Evolutionary conservation across 2,329 filamentous ascomycete species (phyloP), one percentile per base, ranked within the genome.

Genomic region (Pseudocercospora macadamiae): DNA sequence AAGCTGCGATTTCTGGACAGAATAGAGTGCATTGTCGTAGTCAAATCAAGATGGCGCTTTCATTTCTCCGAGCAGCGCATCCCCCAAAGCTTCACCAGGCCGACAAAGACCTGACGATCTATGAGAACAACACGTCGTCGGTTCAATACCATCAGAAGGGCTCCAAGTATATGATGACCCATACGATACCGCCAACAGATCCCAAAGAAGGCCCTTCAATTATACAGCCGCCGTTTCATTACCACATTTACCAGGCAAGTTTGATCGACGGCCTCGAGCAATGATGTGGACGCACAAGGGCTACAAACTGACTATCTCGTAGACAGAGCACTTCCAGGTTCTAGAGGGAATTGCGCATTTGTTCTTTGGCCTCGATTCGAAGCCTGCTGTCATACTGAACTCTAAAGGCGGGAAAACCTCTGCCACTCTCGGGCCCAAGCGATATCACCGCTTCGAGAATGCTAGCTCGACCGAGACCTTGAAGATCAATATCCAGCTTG

Each of bases 391-490:
- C 1, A 25, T 60, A 1, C 48, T 66, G 4, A 45, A 18, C 48
- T 59, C 63, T 5, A 37, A 58, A 9, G 56, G 63, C 7, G 47
- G 48, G n/a, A 57, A 55, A 19, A 57, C 36, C 10, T 61, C 49
- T 10, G 57, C 60, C 14, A 45, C 51, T 1, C 44, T 66, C n/a
- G 59, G 59, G 9, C 64, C 64, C 0, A 61, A 57, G 23, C 51
- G 64, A 18, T 66, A 66, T 19, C 64, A 66, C 47, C 57, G 64
- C 18, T 64, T 66, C 51, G 64, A 64, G 32, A 66, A 66, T 42
- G 62, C 64, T 3, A 61, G 57, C 48, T 34, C 37, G 21, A 63
- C 54, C 4, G 55, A 64, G 19, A 21, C 45, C 5, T 25, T 66
- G 51, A 57, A 60, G 26, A 66, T 66, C 28, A 60, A 66, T 23